These are phyloP conservation scores for Lumnitzera racemosa DNA, from an alignment of 345 rosid genomes.

Conservation along the genomic window DNA sequence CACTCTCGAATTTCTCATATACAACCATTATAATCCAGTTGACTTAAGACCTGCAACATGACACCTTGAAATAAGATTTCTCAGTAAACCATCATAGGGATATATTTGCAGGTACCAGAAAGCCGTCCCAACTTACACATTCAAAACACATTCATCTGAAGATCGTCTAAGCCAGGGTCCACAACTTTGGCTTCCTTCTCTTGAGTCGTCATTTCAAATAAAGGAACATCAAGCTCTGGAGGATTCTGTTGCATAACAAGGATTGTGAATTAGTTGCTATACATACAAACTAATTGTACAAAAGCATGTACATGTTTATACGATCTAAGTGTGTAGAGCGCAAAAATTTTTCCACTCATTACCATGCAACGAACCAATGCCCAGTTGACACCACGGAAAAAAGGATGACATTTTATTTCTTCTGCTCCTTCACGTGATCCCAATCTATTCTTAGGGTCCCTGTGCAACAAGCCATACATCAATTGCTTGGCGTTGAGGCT, in stretches of 20 bases:
- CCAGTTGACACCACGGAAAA: conserved; percentile 78
- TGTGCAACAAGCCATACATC: conserved; percentile 62
- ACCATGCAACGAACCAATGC: conserved; percentile 89
- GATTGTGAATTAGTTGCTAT: too few species aligned
- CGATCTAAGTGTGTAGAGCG: too few species aligned
- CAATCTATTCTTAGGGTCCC: conserved; percentile 79
- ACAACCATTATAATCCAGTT: too few species aligned
- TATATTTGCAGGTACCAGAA: too few species aligned
- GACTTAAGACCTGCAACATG: too few species aligned
- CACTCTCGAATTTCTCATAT: too few species aligned
- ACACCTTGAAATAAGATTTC: too few species aligned
- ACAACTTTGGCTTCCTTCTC: conserved; percentile 37
- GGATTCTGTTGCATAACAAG: conserved; percentile 35
- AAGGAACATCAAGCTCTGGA: conserved; percentile 69
- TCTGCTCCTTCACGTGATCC: conserved; percentile 82
- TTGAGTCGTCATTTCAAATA: conserved; percentile 25
- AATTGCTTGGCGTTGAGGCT: conserved; percentile 73
- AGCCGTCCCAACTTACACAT: background rate
- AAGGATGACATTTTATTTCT: conserved; percentile 74
- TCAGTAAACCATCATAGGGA: too few species aligned
- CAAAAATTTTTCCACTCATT: conserved; percentile 1
- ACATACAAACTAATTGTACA: too few species aligned
- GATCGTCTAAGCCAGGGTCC: conserved; percentile 60
- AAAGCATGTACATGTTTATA: too few species aligned
- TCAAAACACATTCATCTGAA: conserved; percentile 75